Evolutionary conservation across 1,284 basidiomycete genomes (phyloP), one percentile per base, ranked within the genome.

Genomic region (Leccinum glutinopallens): DNA sequence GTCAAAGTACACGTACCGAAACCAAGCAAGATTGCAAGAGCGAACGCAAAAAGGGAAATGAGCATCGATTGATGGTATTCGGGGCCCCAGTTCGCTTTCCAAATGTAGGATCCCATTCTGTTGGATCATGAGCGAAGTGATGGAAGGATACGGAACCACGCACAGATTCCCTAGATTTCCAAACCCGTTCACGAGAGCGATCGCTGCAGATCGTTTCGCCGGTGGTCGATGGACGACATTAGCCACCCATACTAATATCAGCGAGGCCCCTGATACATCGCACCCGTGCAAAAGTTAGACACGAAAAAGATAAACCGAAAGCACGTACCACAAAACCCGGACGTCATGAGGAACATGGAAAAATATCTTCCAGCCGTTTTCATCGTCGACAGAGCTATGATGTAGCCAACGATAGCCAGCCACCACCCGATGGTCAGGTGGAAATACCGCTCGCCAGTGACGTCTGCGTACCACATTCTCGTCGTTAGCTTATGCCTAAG

Each of bases 201-300:
- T 55, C 25, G 53, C 53, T n/a, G 53, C 53, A 8, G 53, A 55
- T 32, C 53, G 53, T 55, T 55, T 55, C 19, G 53, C 53, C 15
- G 53, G 53, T 55, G 53, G 53, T 32, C 53, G 53, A 32, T 55
- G 53, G 53, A 55, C 53, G 12, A 55, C 53, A 32, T 55, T 55
- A n/a, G 53, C 15, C 29, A 55, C 53, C 53, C 53, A 55, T 55
- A 55, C 53, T 17, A 55, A 55, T 55, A 55, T 55, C 53, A 55
- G 53, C 15, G 53, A 55, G 13, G 53, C 53, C 0, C 53, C 15
- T 55, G 5, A 55, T n/a, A n/a, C 15, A 32, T 55, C 8, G 53
- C 15, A 32, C 15, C 53, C 25, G 29, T 55, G n/a, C 55, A 13
- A n/a, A 56, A 56, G 55, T 56, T 10, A 56, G n/a, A 19, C n/a